phyloP scores from a whole-genome alignment of 2,329 filamentous ascomycete genomes.

The Chaetomium globosum region DNA sequence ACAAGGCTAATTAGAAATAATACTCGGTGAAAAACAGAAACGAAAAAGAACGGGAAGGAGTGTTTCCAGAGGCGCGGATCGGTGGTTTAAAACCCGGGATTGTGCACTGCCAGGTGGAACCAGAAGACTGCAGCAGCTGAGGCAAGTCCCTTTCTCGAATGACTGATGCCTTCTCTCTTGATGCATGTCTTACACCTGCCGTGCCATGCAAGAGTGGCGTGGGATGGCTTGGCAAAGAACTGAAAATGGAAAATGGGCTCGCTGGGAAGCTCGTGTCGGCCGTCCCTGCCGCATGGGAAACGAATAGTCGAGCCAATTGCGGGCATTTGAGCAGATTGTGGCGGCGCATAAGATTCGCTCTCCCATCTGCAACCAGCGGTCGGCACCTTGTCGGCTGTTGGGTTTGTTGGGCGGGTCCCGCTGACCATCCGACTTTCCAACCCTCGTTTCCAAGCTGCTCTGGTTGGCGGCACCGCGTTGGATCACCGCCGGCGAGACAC shows the following conservation, averaged over 20 bases:
- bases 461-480: slow-evolving; percentile 4
- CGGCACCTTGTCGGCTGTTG: background rate
- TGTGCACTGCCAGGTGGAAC: slow-evolving; percentile 10
- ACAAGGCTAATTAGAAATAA: background rate
- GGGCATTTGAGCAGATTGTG: slow-evolving; percentile 31
- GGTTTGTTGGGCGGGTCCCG: background rate
- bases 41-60: background rate
- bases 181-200: slow-evolving; percentile 6
- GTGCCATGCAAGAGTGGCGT: slow-evolving; percentile 14
- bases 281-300: slow-evolving; percentile 1
- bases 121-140: slow-evolving; percentile 6
- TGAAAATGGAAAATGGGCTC: slow-evolving; percentile 2
- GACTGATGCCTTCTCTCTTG: slow-evolving; percentile 8
- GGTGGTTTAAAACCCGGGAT: slow-evolving; percentile 3
- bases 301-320: slow-evolving; percentile 23
- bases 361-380: background rate
- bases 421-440: background rate
- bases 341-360: slow-evolving; percentile 11
- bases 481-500: background rate
- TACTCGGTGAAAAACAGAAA: background rate
- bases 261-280: slow-evolving; percentile 12
- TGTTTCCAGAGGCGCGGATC: background rate
- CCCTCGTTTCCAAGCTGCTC: background rate
- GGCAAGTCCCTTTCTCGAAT: background rate
- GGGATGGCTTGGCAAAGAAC: slow-evolving; percentile 16